Evolutionary conservation across 257 asterid genomes (phyloP).

Genomic region (Solanum peruvianum): DNA sequence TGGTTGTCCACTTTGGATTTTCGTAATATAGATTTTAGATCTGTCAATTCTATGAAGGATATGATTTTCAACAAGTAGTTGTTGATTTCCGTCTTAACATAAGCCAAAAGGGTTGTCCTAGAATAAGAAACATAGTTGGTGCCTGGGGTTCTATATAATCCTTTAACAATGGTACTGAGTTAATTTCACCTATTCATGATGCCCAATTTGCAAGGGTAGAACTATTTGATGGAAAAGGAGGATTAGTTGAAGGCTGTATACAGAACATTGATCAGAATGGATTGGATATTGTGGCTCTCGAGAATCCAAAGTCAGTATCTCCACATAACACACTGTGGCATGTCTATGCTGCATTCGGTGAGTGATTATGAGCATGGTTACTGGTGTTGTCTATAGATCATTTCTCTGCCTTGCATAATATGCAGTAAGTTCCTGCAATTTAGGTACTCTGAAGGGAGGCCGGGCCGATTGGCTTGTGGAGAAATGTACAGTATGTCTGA

Average conservation of each 20-base stretch:
- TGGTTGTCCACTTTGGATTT: neutral
- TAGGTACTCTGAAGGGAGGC: constrained; percentile 94
- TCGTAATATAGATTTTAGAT: neutral
- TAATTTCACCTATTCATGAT: neutral
- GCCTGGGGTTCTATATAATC: neutral
- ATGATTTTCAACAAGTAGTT: neutral
- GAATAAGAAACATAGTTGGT: neutral
- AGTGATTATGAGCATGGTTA: constrained; percentile 7
- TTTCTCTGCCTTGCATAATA: neutral
- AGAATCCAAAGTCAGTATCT: constrained; percentile 39
- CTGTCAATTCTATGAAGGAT: neutral
- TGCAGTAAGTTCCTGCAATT: neutral
- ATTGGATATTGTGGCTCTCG: constrained; percentile 56
- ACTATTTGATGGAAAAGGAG: constrained; percentile 93
- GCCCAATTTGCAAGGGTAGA: constrained; percentile 60
- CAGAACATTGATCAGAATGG: constrained; percentile 62
- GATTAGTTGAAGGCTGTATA: constrained; percentile 74
- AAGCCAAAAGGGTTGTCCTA: neutral
- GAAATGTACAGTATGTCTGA: constrained; percentile 82
- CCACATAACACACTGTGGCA: constrained; percentile 67
- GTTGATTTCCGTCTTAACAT: neutral
- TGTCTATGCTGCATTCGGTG: constrained; percentile 84
- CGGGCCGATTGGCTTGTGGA: constrained; percentile 99
- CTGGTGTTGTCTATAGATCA: neutral
- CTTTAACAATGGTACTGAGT: neutral